Evolutionary conservation across 306 rosid species (phyloP).

Genomic region (Hippophae gyantsensis): DNA sequence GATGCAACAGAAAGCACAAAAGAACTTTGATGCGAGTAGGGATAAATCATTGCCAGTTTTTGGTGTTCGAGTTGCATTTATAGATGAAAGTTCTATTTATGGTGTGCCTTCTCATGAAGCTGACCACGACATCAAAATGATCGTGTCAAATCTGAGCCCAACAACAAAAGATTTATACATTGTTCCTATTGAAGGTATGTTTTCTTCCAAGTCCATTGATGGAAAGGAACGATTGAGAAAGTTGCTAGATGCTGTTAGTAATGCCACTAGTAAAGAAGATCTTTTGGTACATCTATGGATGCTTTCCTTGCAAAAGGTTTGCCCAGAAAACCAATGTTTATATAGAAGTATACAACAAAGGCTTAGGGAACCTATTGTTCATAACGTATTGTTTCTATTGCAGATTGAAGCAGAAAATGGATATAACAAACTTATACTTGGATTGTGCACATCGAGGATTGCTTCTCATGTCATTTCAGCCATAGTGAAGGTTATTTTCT

Average conservation of each 20-base stretch:
- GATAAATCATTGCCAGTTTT: conserved; percentile 80
- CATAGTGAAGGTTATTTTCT: conserved; percentile 60
- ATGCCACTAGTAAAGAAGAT: conserved; percentile 82
- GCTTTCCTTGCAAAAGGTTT: conserved; percentile 78
- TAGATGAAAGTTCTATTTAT: conserved; percentile 49
- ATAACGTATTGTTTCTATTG: conserved; percentile 6
- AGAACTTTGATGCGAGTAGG: conserved; percentile 80
- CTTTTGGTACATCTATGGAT: conserved; percentile 55
- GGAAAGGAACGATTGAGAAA: conserved; percentile 38
- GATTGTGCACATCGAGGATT: conserved; percentile 76
- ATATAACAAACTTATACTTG: conserved; percentile 67
- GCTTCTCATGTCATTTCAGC: conserved; percentile 79
- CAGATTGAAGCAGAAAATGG: conserved; percentile 65
- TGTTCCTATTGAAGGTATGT: conserved; percentile 57
- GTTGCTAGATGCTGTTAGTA: conserved; percentile 37
- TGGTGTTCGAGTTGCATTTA: conserved; percentile 75
- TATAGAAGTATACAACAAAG: conserved; percentile 5
- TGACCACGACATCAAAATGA: conserved; percentile 31
- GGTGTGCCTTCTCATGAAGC: conserved; percentile 33
- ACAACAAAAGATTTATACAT: conserved; percentile 56
- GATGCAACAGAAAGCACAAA: conserved; percentile 65
- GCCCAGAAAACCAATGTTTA: conserved; percentile 12
- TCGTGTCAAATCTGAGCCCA: conserved; percentile 47
- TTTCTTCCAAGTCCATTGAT: conserved; percentile 37
- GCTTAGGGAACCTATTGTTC: background rate